Percentiles rank a stretch among this genome's conserved stretches.
phyloP scores from a whole-genome alignment of 192 early-diverging fungal genomes.

The Backusella australiensis region DNA sequence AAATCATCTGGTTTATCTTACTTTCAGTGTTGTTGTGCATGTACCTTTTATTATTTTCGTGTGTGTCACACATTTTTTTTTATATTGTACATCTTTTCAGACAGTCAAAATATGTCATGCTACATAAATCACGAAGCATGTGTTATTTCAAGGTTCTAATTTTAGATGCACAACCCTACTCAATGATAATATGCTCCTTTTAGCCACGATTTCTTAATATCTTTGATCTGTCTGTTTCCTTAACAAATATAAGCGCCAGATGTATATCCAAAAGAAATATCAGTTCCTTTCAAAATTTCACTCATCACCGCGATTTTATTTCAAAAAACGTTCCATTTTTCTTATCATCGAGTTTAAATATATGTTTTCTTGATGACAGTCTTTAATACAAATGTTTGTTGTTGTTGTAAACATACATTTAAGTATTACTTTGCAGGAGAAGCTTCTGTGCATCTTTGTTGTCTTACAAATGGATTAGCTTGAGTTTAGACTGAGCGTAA shows the following conservation, averaged over 20 bases:
- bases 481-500: not conserved
- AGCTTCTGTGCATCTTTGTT: not conserved
- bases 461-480: not conserved
- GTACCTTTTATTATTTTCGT: too few relatives aligned
- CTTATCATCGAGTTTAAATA: not conserved
- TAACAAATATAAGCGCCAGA: too few relatives aligned
- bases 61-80: too few relatives aligned
- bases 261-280: not conserved
- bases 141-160: too few relatives aligned
- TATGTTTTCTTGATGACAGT: too few relatives aligned
- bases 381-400: too few relatives aligned
- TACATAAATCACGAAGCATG: too few relatives aligned
- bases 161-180: not conserved
- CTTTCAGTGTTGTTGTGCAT: too few relatives aligned
- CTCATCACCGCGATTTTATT: not conserved
- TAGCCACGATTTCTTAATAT: not conserved
- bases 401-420: too few relatives aligned
- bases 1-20: too few relatives aligned
- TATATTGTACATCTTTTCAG: too few relatives aligned
- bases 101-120: too few relatives aligned
- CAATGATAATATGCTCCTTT: not conserved
- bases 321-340: not conserved
- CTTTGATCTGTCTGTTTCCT: not conserved
- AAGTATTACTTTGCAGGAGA: not conserved
- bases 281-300: not conserved